These are phyloP conservation scores for Diddensiella caesifluorescens DNA, from an alignment of 805 yeast genomes.

Conservation along the genomic window DNA sequence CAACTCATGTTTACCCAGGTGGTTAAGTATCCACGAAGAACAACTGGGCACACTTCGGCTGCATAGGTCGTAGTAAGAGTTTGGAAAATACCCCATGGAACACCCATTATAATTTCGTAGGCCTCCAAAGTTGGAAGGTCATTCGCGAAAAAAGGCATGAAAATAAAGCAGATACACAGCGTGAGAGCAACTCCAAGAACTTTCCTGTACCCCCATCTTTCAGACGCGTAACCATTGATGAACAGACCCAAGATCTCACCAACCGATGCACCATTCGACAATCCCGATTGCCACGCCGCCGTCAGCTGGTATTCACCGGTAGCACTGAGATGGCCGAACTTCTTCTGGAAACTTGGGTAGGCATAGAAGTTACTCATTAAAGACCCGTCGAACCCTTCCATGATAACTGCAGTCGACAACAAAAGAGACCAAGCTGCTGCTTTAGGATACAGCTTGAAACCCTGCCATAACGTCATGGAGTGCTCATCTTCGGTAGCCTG, in stretches of 20 bases:
- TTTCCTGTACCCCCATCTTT: slow-evolving; percentile 43
- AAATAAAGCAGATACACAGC: slow-evolving; percentile 36
- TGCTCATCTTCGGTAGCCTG: slow-evolving; percentile 23
- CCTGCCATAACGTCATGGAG: slow-evolving; percentile 29
- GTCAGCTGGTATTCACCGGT: slow-evolving; percentile 20
- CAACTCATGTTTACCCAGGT: slow-evolving; percentile 49
- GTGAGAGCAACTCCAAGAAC: slow-evolving; percentile 36
- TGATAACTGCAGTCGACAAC: slow-evolving; percentile 40
- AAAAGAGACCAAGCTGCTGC: slow-evolving; percentile 44
- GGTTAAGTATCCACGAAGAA: slow-evolving; percentile 44
- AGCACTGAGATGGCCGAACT: slow-evolving; percentile 29
- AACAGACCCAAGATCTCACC: slow-evolving; percentile 44
- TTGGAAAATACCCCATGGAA: slow-evolving; percentile 51
- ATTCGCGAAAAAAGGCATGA: slow-evolving; percentile 42
- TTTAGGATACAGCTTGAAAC: slow-evolving; percentile 34
- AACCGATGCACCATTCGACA: slow-evolving; percentile 25
- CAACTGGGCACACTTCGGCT: slow-evolving; percentile 49
- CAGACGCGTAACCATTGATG: slow-evolving; percentile 41
- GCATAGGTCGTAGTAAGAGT: slow-evolving; percentile 48
- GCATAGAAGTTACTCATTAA: slow-evolving; percentile 41
- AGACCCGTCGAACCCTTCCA: slow-evolving; percentile 47
- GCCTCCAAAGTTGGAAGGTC: slow-evolving; percentile 33
- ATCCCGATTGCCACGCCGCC: slow-evolving; percentile 37
- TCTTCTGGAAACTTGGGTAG: slow-evolving; percentile 38
- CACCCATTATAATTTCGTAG: slow-evolving; percentile 33